A percentile compares a stretch with the other conserved stretches of the same genome.
Conservation (phyloP, 495 filamentous ascomycete genomes). For the Cercophora scortea region DNA sequence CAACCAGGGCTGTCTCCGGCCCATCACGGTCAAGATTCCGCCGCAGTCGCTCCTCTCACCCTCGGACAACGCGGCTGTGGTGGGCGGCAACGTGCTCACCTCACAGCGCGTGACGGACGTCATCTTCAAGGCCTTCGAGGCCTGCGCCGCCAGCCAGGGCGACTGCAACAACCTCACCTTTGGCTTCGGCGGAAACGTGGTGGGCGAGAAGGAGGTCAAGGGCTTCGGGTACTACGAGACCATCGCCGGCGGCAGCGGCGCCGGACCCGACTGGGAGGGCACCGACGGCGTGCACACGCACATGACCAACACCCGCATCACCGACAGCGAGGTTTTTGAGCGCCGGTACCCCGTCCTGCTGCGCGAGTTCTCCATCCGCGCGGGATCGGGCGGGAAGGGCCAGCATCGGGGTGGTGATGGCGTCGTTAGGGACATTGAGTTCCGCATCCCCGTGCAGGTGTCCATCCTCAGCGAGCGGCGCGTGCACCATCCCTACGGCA, state of each 20-base stretch:
- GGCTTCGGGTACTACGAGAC: slow-evolving; percentile 99
- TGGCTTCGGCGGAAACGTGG: slow-evolving; percentile 70
- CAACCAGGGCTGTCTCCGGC: slow-evolving; percentile 90
- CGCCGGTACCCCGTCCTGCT: slow-evolving; percentile 84
- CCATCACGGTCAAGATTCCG: slow-evolving; percentile 81
- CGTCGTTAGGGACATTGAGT: slow-evolving; percentile 90
- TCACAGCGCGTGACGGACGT: slow-evolving; percentile 89
- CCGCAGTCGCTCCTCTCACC: slow-evolving; percentile 76
- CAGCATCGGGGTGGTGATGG: slow-evolving; percentile 80
- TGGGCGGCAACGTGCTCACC: slow-evolving; percentile 93
- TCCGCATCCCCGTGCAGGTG: slow-evolving; percentile 79
- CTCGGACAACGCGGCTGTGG: slow-evolving; percentile 81
- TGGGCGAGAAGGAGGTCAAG: slow-evolving; percentile 50
- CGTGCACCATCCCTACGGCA: slow-evolving; percentile 81
- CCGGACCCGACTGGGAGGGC: slow-evolving; percentile 80
- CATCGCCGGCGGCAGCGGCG: slow-evolving; percentile 87
- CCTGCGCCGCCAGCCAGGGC: slow-evolving; percentile 86
- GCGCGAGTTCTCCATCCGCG: slow-evolving; percentile 69
- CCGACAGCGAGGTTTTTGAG: slow-evolving; percentile 93
- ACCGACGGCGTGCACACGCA: slow-evolving; percentile 88
- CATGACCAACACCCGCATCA: slow-evolving; percentile 99
- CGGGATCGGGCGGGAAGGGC: slow-evolving; percentile 62
- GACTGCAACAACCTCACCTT: slow-evolving; percentile 89
- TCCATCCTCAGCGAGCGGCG: slow-evolving; percentile 83
- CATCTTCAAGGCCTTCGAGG: slow-evolving; percentile 82